Evolutionary conservation across 805 yeast species (phyloP).

Genomic region (Hanseniaspora lachancei): DNA sequence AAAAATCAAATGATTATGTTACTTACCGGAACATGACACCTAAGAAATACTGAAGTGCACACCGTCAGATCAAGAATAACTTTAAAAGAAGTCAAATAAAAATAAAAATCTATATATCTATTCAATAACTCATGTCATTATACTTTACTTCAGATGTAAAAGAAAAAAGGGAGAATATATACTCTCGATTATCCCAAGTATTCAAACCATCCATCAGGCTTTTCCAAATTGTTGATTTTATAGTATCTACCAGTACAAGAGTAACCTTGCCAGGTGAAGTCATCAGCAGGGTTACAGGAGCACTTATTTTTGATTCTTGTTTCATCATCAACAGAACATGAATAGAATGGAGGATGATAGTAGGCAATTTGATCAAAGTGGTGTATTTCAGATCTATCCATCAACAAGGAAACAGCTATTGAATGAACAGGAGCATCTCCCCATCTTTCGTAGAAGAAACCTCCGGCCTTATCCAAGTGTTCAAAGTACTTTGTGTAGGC

Average conservation of each 20-base stretch:
- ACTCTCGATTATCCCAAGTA: constrained; percentile 18
- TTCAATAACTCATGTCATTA: no score
- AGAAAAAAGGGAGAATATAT: background rate
- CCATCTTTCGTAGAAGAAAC: constrained; percentile 90
- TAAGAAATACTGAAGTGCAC: no score
- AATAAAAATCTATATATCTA: no score
- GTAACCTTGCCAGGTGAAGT: constrained; percentile 64
- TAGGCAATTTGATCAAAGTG: constrained; percentile 79
- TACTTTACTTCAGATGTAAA: no score
- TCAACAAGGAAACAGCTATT: constrained; percentile 68
- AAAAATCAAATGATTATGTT: no score
- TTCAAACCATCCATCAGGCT: constrained; percentile 56
- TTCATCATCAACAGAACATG: constrained; percentile 59
- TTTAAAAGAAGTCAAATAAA: no score
- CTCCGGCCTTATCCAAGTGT: constrained; percentile 65
- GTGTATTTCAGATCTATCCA: constrained; percentile 58
- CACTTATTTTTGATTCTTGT: constrained; percentile 53
- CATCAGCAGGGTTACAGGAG: constrained; percentile 54
- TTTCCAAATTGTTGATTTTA: constrained; percentile 40
- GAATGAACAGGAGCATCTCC: constrained; percentile 92
- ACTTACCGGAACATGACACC: no score
- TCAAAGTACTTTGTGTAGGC: constrained; percentile 63
- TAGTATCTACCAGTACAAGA: constrained; percentile 58
- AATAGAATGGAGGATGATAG: constrained; percentile 66
- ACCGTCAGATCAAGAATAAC: no score